Evolutionary conservation across 306 rosid genomes (phyloP), one percentile per base, ranked within the genome.

Genomic region (Fragaria nilgerrensis): DNA sequence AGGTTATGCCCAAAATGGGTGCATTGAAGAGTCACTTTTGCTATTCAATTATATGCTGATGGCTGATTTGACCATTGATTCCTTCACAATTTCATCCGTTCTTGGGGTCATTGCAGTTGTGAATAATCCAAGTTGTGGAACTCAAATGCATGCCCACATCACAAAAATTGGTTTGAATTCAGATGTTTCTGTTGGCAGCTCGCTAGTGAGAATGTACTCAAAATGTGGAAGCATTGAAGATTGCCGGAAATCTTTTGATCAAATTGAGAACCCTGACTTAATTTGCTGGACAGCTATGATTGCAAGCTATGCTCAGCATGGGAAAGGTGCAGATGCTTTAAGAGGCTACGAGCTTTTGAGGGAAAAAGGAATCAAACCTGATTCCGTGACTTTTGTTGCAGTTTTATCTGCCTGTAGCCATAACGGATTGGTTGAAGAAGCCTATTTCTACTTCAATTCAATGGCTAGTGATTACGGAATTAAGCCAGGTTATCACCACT

Each of bases 261-360:
- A 88, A 68, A 85, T 84, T 53, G 87, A 82, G 81, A 88, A 87
- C 77, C 93, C 82, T 63, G 95, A 93, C 75, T 76, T 89, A 85
- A 76, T 93, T 41, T 86, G 92, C 69, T 88, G 91, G 98, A 93
- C 95, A 5, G 74, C 93, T 27, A 82, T 93, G 88, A 89, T 93
- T 58, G 82, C 81, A 70, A 88, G 94, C 90, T 89, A 87, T 85
- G 96, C 93, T 73, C 88, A 84, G 44, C 96, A 91, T 36, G 93
- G 98, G 72, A 87, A 88, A 84, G 94, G 95, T 16, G 62, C 77
- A 50, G 92, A 89, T 65, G 98, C 95, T 65, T 81, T 93, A 74
- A 81, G 85, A 81, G 85, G 82, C 45, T 89, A 88, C 73, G 89
- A 93, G 72, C 87, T 82, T 41, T 85, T 90, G 87, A 90, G 76